Base-by-base conservation (phyloP, 352 stramenopile species). In the Globisporangium perplexum region DNA sequence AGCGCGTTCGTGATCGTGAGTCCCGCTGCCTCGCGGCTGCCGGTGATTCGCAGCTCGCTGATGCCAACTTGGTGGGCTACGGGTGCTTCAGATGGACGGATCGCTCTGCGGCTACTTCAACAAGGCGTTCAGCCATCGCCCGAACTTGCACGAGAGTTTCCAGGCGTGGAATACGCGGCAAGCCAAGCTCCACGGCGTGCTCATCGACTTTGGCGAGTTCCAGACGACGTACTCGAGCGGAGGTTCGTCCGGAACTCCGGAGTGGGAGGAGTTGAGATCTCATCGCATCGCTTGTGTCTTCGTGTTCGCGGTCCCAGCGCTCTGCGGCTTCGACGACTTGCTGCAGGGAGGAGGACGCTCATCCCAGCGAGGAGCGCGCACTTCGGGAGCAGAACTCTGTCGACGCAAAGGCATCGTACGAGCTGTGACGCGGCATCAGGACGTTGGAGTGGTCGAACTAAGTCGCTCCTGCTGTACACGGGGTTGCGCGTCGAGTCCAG, bases 81-180 rank as follows among this genome's bases (percentile, higher is more conserved):
- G 39, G 8, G 24, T 43, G 22, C 51, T 33, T 10, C 20, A 90
- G 78, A 57, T 90, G 33, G 72, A 90, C 59, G 78, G 76, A 2
- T 88, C 76, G 18, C 55, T 90, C 10, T 90, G 78, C 43, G 78
- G 78, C 7, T 88, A 88, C 53, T 68, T 78, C 28, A 90, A 80
- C 63, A 83, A 86, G 47, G 36, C 55, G 2, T 90, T 88, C 57
- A 67, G 58, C 10, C 69, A 86, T 44, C 72, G 78, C 1, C 39
- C 48, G 17, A 72, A 70, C 45, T 26, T 15, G 18, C 30, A 48
- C 6, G 70, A 85, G 28, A 63, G 51, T 24, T 88, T 84, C 51
- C 57, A 68, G 3, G 56, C 35, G 23, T 86, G 74, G 74, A 86
- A 88, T 22, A 65, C 60, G 2, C 63, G 63, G 8, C 76, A 82